Conservation (phyloP, 2,329 filamentous ascomycete species). For the Chaetomium globosum region DNA sequence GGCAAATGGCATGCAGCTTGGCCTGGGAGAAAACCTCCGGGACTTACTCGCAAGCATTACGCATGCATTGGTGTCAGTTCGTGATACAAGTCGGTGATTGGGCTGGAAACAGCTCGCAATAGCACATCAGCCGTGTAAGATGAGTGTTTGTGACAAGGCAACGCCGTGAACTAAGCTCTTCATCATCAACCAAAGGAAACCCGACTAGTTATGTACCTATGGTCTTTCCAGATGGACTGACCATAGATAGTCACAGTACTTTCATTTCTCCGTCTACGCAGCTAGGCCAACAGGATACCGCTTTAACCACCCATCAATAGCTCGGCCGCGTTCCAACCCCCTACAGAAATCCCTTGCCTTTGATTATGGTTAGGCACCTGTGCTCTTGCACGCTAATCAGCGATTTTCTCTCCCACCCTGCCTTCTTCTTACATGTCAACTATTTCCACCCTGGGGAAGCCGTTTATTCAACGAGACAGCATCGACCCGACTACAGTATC, state of each 20-base stretch:
- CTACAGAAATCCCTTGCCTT: not conserved
- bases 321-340: not conserved
- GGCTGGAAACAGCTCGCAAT: too few species aligned
- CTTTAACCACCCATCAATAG: not conserved
- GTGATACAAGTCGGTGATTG: too few species aligned
- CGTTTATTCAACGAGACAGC: not conserved
- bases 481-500: not conserved
- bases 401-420: not conserved
- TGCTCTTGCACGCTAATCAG: not conserved
- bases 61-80: too few species aligned
- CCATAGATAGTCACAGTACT: not conserved
- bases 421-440: not conserved
- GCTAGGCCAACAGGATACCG: not conserved
- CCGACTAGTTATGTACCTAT: not conserved
- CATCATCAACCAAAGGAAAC: not conserved
- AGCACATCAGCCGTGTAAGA: too few species aligned
- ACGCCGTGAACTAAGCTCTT: not conserved
- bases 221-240: not conserved
- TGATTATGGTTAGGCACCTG: not conserved
- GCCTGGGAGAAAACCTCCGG: too few species aligned
- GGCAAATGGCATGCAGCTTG: too few species aligned
- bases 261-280: not conserved
- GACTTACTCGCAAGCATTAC: too few species aligned
- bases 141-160: not conserved
- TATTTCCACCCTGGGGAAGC: not conserved